Percentiles rank a stretch among this genome's conserved stretches.
phyloP scores from a whole-genome alignment of 2,329 filamentous ascomycete species.

The Colletotrichum sp. region DNA sequence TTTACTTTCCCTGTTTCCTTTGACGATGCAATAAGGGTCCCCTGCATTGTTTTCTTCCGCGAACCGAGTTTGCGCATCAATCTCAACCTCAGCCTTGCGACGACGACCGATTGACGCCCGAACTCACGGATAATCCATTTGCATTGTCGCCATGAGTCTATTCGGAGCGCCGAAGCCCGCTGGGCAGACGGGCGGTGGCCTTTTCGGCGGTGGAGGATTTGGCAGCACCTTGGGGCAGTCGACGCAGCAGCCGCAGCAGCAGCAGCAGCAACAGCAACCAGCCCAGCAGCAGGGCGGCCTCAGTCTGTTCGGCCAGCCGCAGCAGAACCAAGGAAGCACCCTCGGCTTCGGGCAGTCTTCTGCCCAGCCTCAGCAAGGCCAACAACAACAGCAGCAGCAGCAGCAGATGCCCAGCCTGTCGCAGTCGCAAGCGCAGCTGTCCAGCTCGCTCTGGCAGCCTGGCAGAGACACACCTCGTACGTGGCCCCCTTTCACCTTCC shows the following conservation, averaged over 20 bases:
- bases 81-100: not conserved
- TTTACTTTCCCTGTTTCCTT: not conserved
- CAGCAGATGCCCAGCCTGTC: slow-evolving; percentile 47
- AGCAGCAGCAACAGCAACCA: slow-evolving; percentile 35
- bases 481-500: slow-evolving; percentile 17
- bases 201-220: slow-evolving; percentile 35
- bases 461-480: slow-evolving; percentile 55
- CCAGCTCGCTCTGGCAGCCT: slow-evolving; percentile 59
- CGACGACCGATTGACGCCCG: not conserved
- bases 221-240: slow-evolving; percentile 35
- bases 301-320: slow-evolving; percentile 44
- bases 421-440: slow-evolving; percentile 52
- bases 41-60: slow-evolving; percentile 2
- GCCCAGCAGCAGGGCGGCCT: slow-evolving; percentile 31
- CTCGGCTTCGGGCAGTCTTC: slow-evolving; percentile 41
- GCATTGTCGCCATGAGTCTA: slow-evolving; percentile 36
- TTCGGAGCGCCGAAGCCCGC: slow-evolving; percentile 45
- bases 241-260: slow-evolving; percentile 35
- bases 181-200: slow-evolving; percentile 22
- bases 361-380: slow-evolving; percentile 38
- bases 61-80: slow-evolving; percentile 1
- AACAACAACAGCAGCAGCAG: slow-evolving; percentile 48
- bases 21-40: slow-evolving; percentile 7
- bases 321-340: slow-evolving; percentile 32
- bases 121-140: not conserved